Evolutionary conservation across 108 stramenopile species (phyloP).

Genomic region (Stephanodiscus triporus): DNA sequence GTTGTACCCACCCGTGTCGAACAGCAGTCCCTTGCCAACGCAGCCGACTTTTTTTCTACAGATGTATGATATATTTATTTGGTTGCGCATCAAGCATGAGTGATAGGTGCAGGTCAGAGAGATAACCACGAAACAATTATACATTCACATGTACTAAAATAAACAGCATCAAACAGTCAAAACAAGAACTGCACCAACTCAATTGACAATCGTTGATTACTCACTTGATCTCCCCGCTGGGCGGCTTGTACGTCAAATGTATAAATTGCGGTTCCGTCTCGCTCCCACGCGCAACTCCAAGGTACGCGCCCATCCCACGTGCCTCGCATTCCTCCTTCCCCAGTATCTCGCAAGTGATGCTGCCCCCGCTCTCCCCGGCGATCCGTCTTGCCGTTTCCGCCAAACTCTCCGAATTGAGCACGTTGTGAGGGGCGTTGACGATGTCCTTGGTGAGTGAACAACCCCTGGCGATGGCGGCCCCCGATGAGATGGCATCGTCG

Average conservation of each 20-base stretch:
- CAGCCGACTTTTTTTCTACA: constrained; percentile 88
- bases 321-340: constrained; percentile 87
- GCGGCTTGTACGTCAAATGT: constrained; percentile 91
- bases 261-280: constrained; percentile 96
- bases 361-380: constrained; percentile 77
- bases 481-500: constrained; percentile 46
- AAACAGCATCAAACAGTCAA: too few species aligned
- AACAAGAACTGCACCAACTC: neutral
- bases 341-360: constrained; percentile 76
- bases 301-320: constrained; percentile 90
- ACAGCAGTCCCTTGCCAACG: constrained; percentile 95
- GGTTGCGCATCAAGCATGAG: neutral
- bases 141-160: neutral
- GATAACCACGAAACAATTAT: neutral
- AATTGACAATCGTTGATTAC: neutral
- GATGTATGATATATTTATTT: neutral
- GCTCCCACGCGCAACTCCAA: constrained; percentile 92
- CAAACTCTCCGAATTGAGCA: constrained; percentile 82
- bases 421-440: constrained; percentile 97
- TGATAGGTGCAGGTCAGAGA: neutral
- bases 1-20: constrained; percentile 99
- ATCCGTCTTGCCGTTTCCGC: constrained; percentile 85
- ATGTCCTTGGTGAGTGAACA: constrained; percentile 86
- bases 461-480: constrained; percentile 66
- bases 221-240: constrained; percentile 41